A percentile compares a stretch with the other conserved stretches of the same genome.
These are phyloP conservation scores for Linaria vulgaris DNA, from an alignment of 257 asterid species.

Conservation along the genomic window DNA sequence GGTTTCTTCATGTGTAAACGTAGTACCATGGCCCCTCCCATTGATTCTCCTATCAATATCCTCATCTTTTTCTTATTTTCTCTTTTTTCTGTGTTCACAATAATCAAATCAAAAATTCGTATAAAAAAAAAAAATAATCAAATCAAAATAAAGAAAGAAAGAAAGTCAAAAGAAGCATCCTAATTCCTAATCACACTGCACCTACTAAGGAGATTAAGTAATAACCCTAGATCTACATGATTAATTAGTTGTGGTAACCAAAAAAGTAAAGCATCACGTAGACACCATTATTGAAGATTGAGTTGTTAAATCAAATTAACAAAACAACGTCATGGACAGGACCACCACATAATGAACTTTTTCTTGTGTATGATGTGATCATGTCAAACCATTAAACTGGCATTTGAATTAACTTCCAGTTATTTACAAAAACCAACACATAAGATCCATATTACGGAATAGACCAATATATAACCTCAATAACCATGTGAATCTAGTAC, in stretches of 20 bases:
- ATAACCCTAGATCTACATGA: not conserved
- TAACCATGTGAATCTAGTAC: no score
- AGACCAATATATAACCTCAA: no score
- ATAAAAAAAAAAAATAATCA: no score
- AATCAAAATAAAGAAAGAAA: not conserved
- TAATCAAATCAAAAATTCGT: no score
- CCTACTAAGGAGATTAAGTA: slow-evolving; percentile 15
- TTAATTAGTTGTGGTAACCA: not conserved
- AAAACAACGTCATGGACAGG: not conserved
- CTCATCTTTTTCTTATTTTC: slow-evolving; percentile 45
- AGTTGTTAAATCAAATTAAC: not conserved
- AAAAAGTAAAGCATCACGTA: not conserved
- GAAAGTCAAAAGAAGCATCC: slow-evolving; percentile 13
- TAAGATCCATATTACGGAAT: no score
- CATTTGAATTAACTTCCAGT: no score
- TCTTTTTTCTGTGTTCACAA: slow-evolving; percentile 37
- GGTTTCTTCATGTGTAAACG: slow-evolving; percentile 61
- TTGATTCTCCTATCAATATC: slow-evolving; percentile 68
- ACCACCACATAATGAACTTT: not conserved
- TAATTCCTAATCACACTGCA: slow-evolving; percentile 16
- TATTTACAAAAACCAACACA: no score
- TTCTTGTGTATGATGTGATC: not conserved
- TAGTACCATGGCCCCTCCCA: slow-evolving; percentile 81
- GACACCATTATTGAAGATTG: not conserved
- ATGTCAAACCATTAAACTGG: no score